Percentiles rank a stretch among this genome's conserved stretches.
These are phyloP conservation scores for Podaxis sp. DNA, from an alignment of 768 basidiomycete species.

Conservation along the genomic window DNA sequence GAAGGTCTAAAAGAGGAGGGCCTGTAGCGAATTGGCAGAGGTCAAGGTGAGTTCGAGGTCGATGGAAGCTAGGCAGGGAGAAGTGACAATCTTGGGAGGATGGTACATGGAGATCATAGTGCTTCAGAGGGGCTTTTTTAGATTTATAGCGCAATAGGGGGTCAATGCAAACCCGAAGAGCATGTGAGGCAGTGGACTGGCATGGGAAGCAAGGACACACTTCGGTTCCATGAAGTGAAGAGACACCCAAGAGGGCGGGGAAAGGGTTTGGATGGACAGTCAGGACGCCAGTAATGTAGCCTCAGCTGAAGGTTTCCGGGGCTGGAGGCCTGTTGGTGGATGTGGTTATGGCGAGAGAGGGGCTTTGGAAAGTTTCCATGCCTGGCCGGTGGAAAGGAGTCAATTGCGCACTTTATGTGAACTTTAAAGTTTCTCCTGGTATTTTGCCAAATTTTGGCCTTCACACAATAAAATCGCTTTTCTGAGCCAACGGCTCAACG, in stretches of 20 bases:
- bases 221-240: background rate
- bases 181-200: no score
- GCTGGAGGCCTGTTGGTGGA: background rate
- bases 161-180: background rate
- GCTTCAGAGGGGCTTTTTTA: background rate
- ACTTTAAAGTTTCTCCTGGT: no score
- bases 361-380: no score
- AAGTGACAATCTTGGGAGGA: background rate
- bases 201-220: background rate
- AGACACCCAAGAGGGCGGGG: background rate
- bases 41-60: background rate
- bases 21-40: conserved; percentile 13
- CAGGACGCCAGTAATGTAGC: background rate
- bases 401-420: no score
- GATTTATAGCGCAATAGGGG: background rate
- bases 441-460: no score
- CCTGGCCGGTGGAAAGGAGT: no score
- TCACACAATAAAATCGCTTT: no score
- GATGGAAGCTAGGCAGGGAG: background rate
- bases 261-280: background rate
- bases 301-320: background rate
- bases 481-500: no score
- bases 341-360: no score
- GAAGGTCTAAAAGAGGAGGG: conserved; percentile 7
- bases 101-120: conserved; percentile 2